Percentiles rank a stretch among this genome's conserved stretches.
Conservation (phyloP, 768 basidiomycete species). For the Lactifluus hygrophoroides region DNA sequence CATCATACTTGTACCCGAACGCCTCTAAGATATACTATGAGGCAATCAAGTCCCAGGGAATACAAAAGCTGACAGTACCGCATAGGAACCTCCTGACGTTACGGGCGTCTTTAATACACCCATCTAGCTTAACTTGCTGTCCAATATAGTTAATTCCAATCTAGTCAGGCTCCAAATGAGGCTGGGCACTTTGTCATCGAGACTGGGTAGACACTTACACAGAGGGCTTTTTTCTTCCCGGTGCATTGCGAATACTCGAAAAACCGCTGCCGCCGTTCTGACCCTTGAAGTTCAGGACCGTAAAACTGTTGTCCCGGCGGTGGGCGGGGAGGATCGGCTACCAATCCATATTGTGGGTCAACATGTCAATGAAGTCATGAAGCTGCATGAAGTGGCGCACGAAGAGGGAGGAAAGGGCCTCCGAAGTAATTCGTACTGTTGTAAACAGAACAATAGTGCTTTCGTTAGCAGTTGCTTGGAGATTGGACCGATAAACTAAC, state of each 20-base stretch:
- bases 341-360: neutral
- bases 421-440: conserved; percentile 9
- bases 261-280: conserved; percentile 31
- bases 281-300: conserved; percentile 35
- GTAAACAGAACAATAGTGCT: neutral
- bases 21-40: conserved; percentile 25
- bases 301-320: conserved; percentile 34
- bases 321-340: conserved; percentile 27
- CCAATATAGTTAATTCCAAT: conserved; percentile 51
- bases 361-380: neutral
- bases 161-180: conserved; percentile 22
- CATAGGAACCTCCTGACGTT: conserved; percentile 45
- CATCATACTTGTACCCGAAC: conserved; percentile 42
- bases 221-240: conserved; percentile 48
- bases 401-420: conserved; percentile 21
- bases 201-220: conserved; percentile 29
- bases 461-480: neutral
- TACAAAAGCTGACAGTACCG: conserved; percentile 20
- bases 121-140: conserved; percentile 33
- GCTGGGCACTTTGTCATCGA: neutral
- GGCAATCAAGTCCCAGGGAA: neutral
- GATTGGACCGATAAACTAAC: conserved; percentile 1
- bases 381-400: conserved; percentile 21
- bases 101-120: conserved; percentile 53
- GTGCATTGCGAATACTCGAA: conserved; percentile 51